Percentiles rank a stretch among this genome's conserved stretches.
These are phyloP conservation scores for Fusarium sp. DNA, from an alignment of 2,329 filamentous ascomycete genomes.

Conservation along the genomic window DNA sequence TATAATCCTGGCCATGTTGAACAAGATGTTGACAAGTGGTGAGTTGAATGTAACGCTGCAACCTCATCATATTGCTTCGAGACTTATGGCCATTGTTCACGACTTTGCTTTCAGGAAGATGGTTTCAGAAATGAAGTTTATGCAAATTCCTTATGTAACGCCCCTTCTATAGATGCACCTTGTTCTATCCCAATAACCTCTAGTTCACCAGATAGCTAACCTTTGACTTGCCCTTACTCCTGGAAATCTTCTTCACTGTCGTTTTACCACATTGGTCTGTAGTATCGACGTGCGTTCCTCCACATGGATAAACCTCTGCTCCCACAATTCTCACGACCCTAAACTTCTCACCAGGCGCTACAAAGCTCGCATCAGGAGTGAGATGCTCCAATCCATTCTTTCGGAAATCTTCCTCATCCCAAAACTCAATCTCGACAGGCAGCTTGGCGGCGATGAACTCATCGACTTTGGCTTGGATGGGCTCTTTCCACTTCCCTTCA, in stretches of 20 bases:
- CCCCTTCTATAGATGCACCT: too few species aligned
- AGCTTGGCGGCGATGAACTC: slow-evolving; percentile 67
- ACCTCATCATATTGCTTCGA: too few species aligned
- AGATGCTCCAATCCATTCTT: slow-evolving; percentile 66
- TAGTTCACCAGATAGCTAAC: slow-evolving; percentile 43
- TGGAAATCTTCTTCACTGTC: slow-evolving; percentile 72
- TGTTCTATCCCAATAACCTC: neutral
- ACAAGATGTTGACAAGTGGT: too few species aligned
- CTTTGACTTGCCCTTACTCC: slow-evolving; percentile 44
- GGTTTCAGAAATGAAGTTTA: too few species aligned
- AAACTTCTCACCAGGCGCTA: slow-evolving; percentile 62
- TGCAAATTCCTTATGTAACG: too few species aligned
- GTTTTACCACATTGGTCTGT: slow-evolving; percentile 71
- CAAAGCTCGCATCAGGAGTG: slow-evolving; percentile 60
- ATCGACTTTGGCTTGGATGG: slow-evolving; percentile 72
- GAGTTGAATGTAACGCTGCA: too few species aligned
- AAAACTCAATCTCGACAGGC: slow-evolving; percentile 73
- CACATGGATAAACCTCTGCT: slow-evolving; percentile 78
- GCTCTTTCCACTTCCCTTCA: slow-evolving; percentile 69
- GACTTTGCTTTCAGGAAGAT: too few species aligned
- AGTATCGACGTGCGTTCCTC: slow-evolving; percentile 76
- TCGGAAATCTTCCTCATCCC: slow-evolving; percentile 72
- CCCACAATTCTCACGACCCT: slow-evolving; percentile 77
- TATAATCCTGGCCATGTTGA: too few species aligned
- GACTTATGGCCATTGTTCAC: too few species aligned